Conservation (phyloP, 345 rosid genomes). For the Gossypium stocksii region DNA sequence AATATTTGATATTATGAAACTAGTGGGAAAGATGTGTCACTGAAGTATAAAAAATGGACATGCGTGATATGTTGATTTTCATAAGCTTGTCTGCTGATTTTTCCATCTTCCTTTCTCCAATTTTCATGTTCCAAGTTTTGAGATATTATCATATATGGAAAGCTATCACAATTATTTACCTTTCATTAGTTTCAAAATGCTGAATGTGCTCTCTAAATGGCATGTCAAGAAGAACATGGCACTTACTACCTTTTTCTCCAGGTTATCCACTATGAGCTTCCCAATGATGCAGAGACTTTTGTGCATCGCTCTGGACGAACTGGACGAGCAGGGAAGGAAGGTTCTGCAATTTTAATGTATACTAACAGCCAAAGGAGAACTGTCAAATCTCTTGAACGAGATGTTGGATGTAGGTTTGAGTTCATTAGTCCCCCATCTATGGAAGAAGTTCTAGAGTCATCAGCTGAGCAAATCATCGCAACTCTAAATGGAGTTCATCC, state of each 20-base stretch:
- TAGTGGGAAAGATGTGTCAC: not conserved
- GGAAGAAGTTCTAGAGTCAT: conserved; percentile 74
- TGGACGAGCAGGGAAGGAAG: conserved; percentile 98
- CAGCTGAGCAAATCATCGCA: conserved; percentile 85
- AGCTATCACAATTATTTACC: not conserved
- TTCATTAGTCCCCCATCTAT: conserved; percentile 75
- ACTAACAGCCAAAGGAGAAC: conserved; percentile 83
- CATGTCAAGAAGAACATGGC: conserved; percentile 10
- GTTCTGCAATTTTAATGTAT: conserved; percentile 83
- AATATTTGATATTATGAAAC: not conserved
- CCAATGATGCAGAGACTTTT: conserved; percentile 95
- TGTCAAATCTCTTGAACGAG: conserved; percentile 84
- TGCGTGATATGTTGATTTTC: not conserved
- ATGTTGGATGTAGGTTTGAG: conserved; percentile 84
- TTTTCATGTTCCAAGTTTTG: not conserved
- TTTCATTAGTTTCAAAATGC: not conserved
- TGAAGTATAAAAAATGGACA: not conserved
- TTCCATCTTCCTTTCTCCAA: not conserved
- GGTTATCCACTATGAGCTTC: conserved; percentile 96
- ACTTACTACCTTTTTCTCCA: conserved; percentile 27
- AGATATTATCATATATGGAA: not conserved
- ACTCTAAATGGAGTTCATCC: conserved; percentile 88
- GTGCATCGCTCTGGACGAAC: conserved; percentile 99
- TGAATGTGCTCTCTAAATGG: not conserved
- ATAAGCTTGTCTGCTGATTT: not conserved